These are phyloP conservation scores for Moesziomyces aphidis DNA, from an alignment of 1,284 basidiomycete species.

Conservation along the genomic window DNA sequence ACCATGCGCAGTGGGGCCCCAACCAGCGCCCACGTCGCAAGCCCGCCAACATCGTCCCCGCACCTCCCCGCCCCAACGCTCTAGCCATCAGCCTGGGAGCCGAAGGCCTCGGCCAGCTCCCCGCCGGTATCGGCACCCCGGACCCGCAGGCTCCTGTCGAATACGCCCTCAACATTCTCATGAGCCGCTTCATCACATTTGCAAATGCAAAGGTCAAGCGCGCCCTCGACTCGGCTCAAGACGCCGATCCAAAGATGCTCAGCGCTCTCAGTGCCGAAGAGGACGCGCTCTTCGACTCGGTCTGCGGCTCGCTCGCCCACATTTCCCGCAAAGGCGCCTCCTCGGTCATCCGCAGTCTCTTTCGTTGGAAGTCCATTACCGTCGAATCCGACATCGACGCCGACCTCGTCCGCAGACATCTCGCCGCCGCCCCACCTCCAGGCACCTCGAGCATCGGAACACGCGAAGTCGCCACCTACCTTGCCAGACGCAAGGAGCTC, in stretches of 20 bases:
- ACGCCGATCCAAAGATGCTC: conserved; percentile 41
- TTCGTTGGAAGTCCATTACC: conserved; percentile 78
- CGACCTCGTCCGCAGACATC: conserved; percentile 38
- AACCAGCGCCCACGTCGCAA: conserved; percentile 17
- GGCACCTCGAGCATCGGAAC: conserved; percentile 19
- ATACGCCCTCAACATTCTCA: conserved; percentile 63
- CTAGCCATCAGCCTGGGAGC: conserved; percentile 35
- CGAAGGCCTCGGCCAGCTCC: conserved; percentile 45
- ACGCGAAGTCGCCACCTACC: conserved; percentile 41
- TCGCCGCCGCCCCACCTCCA: conserved; percentile 15
- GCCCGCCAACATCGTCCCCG: conserved; percentile 3
- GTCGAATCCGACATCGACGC: conserved; percentile 36
- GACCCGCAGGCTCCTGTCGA: conserved; percentile 55
- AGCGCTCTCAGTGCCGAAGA: conserved; percentile 75
- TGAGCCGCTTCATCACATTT: conserved; percentile 56
- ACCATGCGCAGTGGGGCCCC: conserved; percentile 29
- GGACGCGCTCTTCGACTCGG: conserved; percentile 82
- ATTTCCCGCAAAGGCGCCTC: conserved; percentile 86
- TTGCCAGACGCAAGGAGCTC: conserved; percentile 52
- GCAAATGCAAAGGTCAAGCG: conserved; percentile 49
- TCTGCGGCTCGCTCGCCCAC: conserved; percentile 83
- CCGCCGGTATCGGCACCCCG: conserved; percentile 44
- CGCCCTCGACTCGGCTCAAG: conserved; percentile 44
- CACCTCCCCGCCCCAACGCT: conserved; percentile 21
- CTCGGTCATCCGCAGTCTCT: conserved; percentile 85